Evolutionary conservation across 345 rosid genomes (phyloP), one percentile per base, ranked within the genome.

Genomic region (Hypericum perforatum): DNA sequence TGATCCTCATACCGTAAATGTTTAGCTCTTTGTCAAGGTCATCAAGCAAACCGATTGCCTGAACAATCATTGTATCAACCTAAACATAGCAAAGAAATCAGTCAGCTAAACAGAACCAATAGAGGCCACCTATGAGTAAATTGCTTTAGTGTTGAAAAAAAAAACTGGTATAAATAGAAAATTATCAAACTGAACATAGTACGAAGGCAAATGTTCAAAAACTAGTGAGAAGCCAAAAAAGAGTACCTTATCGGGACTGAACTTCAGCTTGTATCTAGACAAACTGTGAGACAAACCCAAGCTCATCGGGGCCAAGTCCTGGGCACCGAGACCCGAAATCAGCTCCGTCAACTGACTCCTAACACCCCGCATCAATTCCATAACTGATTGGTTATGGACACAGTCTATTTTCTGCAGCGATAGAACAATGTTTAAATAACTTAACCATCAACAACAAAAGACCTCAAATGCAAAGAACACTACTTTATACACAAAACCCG

Each of bases 11-110:
- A 0, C 95, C 95, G 53, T 88, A 88, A 0, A 87, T 84, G 65
- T 88, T 88, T 5, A 88, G 94, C 74, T 88, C 97, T 67, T 88
- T 92, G 70, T 92, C 95, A 62, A 92, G 95, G 65, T 92, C 97
- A 43, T 88, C 98, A 54, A 88, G 94, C 49, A 92, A 73, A 9
- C 98, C 94, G 60, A 92, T 85, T 5, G 97, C 97, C 61, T 92
- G 98, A 74, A 92, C 78, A 44, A 92, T 83, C 97, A 88, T 92
- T 2, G 98, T 88, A 70, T 92, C 98, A 29, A 85, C 98, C 96
- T 85, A 63, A 67, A 14, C 22, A 61, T 45, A 41, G 11, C 56
- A 53, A 8, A n/a, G 16, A 39, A 11, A 52, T 48, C 6, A 60
- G 38, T n/a, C 29, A 29, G 16, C 14, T 43, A 8, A 6, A 60